phyloP scores from a whole-genome alignment of 106 monocot genomes.

The Hemerocallis citrina region DNA sequence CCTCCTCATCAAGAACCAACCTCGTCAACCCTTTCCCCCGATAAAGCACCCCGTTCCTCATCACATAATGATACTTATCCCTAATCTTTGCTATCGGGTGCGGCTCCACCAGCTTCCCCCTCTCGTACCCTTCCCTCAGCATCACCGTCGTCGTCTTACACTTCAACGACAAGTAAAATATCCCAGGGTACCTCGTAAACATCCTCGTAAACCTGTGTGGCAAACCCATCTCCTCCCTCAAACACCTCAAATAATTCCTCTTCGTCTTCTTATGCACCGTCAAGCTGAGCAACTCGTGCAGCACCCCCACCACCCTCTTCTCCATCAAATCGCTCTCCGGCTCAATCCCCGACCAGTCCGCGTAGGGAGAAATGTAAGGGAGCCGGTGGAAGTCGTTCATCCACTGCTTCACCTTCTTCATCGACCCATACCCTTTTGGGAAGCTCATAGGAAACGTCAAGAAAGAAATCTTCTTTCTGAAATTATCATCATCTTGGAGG shows the following conservation, averaged over 20 bases:
- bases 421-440: slow-evolving; percentile 54
- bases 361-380: slow-evolving; percentile 92
- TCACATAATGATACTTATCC: slow-evolving; percentile 77
- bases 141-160: slow-evolving; percentile 94
- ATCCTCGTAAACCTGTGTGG: slow-evolving; percentile 80
- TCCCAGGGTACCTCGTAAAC: slow-evolving; percentile 89
- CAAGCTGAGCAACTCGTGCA: slow-evolving; percentile 82
- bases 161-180: slow-evolving; percentile 92
- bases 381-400: slow-evolving; percentile 87
- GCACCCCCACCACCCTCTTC: slow-evolving; percentile 78
- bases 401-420: slow-evolving; percentile 83
- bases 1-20: slow-evolving; percentile 46
- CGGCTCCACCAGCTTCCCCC: slow-evolving; percentile 75
- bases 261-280: slow-evolving; percentile 87
- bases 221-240: slow-evolving; percentile 71
- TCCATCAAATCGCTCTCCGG: slow-evolving; percentile 84
- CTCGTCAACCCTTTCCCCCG: slow-evolving; percentile 53
- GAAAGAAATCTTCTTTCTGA: slow-evolving; percentile 17
- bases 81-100: slow-evolving; percentile 56
- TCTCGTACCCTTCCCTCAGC: slow-evolving; percentile 78
- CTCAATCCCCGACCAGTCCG: slow-evolving; percentile 60
- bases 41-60: slow-evolving; percentile 78
- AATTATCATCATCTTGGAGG: slow-evolving; percentile 18
- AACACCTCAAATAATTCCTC: slow-evolving; percentile 66
- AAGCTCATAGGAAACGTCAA: slow-evolving; percentile 69